Evolutionary conservation across 2,329 filamentous ascomycete genomes (phyloP).

Genomic region (Tolypocladium capitatum): DNA sequence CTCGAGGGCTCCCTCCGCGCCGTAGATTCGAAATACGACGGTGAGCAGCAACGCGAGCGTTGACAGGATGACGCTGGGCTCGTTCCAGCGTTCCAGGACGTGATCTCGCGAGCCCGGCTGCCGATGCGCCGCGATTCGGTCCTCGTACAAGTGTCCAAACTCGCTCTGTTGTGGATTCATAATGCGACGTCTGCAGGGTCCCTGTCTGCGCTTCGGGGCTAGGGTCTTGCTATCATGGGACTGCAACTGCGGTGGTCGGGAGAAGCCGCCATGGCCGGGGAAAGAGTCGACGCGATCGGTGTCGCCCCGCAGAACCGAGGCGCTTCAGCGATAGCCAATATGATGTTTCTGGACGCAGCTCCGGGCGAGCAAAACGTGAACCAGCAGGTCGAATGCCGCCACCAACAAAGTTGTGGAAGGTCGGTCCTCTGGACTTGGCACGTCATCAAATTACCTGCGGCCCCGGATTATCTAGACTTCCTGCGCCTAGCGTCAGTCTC

Average conservation of each 20-base stretch:
- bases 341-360: background rate
- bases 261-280: constrained; percentile 9
- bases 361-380: background rate
- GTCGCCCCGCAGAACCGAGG: background rate
- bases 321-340: background rate
- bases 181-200: constrained; percentile 11
- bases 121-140: constrained; percentile 19
- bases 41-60: constrained; percentile 18
- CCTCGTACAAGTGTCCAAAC: constrained; percentile 22
- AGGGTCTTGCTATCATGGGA: background rate
- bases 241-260: constrained; percentile 3
- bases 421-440: background rate
- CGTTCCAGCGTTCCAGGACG: constrained; percentile 18
- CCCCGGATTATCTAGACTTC: constrained; percentile 6
- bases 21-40: constrained; percentile 20
- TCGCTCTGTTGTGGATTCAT: constrained; percentile 20
- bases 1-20: constrained; percentile 17
- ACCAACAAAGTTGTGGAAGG: background rate
- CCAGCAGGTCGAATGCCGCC: background rate
- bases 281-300: background rate
- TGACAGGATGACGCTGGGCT: constrained; percentile 22
- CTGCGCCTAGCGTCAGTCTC: background rate
- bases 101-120: constrained; percentile 14
- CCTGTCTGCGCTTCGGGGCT: constrained; percentile 6
- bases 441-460: constrained; percentile 1